phyloP scores from a whole-genome alignment of 768 basidiomycete species.

The Grammothele lineata region DNA sequence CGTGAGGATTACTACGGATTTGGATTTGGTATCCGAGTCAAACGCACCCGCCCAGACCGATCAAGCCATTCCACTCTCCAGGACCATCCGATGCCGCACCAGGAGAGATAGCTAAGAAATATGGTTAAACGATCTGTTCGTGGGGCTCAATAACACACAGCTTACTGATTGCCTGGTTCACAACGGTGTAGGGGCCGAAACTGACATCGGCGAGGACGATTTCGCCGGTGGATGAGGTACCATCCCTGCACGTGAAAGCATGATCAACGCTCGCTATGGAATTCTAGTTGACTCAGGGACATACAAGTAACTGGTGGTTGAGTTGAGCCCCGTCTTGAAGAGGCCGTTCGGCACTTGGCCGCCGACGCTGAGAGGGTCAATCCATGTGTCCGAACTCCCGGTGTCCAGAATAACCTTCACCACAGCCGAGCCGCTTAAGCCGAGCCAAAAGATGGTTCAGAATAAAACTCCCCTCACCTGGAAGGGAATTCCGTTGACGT shows the following conservation, averaged over 20 bases:
- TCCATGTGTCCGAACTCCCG: slow-evolving; percentile 7
- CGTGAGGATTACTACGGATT: background rate
- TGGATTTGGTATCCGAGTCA: too few relatives aligned
- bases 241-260: background rate
- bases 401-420: slow-evolving; percentile 5
- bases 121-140: background rate
- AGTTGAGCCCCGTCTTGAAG: slow-evolving; percentile 1
- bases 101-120: background rate
- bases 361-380: slow-evolving; percentile 3
- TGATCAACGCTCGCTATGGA: background rate
- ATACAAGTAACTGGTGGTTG: slow-evolving; percentile 2
- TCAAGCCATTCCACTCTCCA: background rate
- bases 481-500: background rate
- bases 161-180: slow-evolving; percentile 11
- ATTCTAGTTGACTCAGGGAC: too few relatives aligned
- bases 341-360: background rate
- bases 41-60: slow-evolving; percentile 6
- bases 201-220: slow-evolving; percentile 5
- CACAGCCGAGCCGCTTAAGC: background rate
- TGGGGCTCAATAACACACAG: background rate
- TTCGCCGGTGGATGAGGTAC: background rate
- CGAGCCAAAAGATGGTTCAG: too few relatives aligned
- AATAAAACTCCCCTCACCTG: background rate
- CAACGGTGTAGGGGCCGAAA: slow-evolving; percentile 3
- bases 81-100: background rate